Percentiles rank a stretch among this genome's conserved stretches.
Evolutionary conservation across 148 eudicot genomes (phyloP).

Genomic region (Amaranthus cruentus): DNA sequence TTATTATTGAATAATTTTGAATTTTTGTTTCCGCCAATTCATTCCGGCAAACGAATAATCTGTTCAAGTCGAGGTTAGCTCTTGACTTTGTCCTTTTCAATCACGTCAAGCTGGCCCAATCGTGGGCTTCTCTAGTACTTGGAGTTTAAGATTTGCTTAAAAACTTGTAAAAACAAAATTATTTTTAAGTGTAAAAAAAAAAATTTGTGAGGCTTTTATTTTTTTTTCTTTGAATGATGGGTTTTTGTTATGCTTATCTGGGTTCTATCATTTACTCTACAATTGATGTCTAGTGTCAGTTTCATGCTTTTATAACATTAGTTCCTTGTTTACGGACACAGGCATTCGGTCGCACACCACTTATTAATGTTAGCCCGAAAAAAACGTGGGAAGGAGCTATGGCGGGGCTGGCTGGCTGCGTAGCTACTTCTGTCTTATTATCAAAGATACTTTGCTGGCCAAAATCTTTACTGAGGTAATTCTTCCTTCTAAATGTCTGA

Average conservation of each 20-base stretch:
- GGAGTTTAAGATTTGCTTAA: too few relatives aligned
- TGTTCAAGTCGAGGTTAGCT: too few relatives aligned
- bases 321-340: constrained; percentile 20
- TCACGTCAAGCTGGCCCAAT: too few relatives aligned
- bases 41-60: too few relatives aligned
- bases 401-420: constrained; percentile 77
- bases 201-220: not conserved
- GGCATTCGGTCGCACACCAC: constrained; percentile 95
- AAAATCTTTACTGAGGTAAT: constrained; percentile 55
- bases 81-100: too few relatives aligned
- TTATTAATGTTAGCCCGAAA: constrained; percentile 77
- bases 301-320: not conserved
- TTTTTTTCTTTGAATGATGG: not conserved
- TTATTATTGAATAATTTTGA: too few relatives aligned
- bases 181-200: too few relatives aligned
- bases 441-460: constrained; percentile 83
- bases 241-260: not conserved
- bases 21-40: too few relatives aligned
- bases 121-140: too few relatives aligned
- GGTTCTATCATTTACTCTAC: not conserved
- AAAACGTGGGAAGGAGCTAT: constrained; percentile 98
- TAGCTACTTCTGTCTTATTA: constrained; percentile 60
- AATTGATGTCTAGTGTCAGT: not conserved
- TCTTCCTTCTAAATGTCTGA: not conserved
- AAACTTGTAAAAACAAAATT: too few relatives aligned